Conservation (phyloP, 73 alveolate genomes). For the Breviolum minutum region DNA sequence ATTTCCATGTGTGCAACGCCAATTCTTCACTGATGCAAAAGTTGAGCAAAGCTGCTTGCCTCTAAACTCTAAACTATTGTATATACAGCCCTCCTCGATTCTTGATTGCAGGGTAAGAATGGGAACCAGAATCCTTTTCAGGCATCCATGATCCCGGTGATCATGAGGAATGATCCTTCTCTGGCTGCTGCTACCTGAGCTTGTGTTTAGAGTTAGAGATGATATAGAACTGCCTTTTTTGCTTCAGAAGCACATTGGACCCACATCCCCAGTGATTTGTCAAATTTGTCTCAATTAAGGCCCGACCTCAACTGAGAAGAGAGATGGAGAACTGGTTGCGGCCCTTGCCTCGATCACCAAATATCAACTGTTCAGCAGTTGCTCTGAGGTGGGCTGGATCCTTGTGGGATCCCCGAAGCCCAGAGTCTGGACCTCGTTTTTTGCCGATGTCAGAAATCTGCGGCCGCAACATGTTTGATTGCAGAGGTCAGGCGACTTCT, state of each 20-base stretch:
- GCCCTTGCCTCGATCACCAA: slow-evolving; percentile 3
- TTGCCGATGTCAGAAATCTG: background rate
- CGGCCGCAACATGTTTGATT: background rate
- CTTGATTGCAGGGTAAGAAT: too few species aligned
- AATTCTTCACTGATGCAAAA: too few species aligned
- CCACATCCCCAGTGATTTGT: too few species aligned
- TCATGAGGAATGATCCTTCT: slow-evolving; percentile 76
- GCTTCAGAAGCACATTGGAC: too few species aligned
- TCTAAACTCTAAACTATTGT: too few species aligned
- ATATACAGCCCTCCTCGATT: too few species aligned
- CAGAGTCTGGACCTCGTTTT: background rate
- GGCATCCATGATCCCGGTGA: slow-evolving; percentile 79
- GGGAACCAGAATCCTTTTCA: background rate
- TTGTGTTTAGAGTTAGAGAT: background rate
- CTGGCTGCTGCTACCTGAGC: slow-evolving; percentile 33
- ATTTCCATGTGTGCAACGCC: too few species aligned
- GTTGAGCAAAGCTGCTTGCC: too few species aligned
- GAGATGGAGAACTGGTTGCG: slow-evolving; percentile 71
- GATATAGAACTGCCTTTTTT: background rate
- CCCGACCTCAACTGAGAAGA: slow-evolving; percentile 57
- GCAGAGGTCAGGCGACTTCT: slow-evolving; percentile 54
- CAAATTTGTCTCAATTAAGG: background rate
- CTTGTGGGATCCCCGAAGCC: slow-evolving; percentile 63
- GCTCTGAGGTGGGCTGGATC: slow-evolving; percentile 77
- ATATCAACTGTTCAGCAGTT: background rate